Base-by-base conservation (phyloP, 164 flowering plant genomes). In the Nymphaea colorata region DNA sequence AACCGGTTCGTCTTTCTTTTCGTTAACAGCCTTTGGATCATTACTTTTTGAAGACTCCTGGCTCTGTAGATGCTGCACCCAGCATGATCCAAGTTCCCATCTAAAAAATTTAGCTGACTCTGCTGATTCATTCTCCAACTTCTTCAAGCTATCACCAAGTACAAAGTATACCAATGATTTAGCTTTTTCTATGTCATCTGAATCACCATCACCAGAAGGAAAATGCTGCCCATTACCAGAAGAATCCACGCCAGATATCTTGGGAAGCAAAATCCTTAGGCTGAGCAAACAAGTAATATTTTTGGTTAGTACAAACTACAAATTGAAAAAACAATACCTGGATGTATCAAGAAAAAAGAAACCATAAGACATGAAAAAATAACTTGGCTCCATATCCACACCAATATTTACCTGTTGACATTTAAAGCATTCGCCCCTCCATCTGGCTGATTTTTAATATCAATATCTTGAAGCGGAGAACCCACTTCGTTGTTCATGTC, bases 11-110 rank as follows among this genome's bases (percentile, higher is more conserved):
- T 70, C 59, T 66, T 79, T 79, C 60, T 53, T 68, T 18, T 73
- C 78, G 41, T 51, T 61, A n/a, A 44, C 66, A 43, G n/a, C 41
- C 69, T 71, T 79, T 78, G 44, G 80, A 47, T 68, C 65, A 70
- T 90, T 88, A 51, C 12, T 51, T 51, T 51, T 51, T 15, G 14
- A 51, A 51, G 57, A 3, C 57, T 51, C 57, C 78, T 80, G 80
- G 74, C 90, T 93, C 74, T 86, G 93, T 43, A 93, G 74, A 82
- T 93, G 94, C 69, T 93, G 90, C 69, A 87, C 75, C 96, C 91
- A 90, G 74, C 87, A 87, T 64, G 90, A 81, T 72, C 97, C 96
- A 68, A 93, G 92, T 73, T 93, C 97, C 97, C 98, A 93, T 80
- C 97, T 82, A 70, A 90, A 74, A 71, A 80, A 70, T 64, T 76